Percentiles rank a stretch among this genome's conserved stretches.
Evolutionary conservation across 139 green algal species (phyloP).

Genomic region (Picochlorum sp.): DNA sequence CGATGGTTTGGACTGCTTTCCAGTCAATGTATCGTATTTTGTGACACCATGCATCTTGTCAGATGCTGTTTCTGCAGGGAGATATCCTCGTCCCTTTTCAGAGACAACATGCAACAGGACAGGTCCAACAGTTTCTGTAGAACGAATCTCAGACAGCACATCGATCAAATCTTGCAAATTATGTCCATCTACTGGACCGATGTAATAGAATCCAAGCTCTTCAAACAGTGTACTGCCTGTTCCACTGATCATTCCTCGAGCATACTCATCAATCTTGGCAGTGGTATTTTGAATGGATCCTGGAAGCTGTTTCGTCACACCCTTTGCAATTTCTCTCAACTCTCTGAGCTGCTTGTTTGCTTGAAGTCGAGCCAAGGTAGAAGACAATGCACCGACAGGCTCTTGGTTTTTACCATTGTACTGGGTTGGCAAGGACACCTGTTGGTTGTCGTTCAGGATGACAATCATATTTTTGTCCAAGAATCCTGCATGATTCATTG

Average conservation of each 20-base stretch:
- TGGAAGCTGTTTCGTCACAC: slow-evolving; percentile 94
- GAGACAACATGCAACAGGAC: slow-evolving; percentile 97
- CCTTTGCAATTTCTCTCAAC: slow-evolving; percentile 95
- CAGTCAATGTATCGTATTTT: slow-evolving; percentile 90
- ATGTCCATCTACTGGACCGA: slow-evolving; percentile 96
- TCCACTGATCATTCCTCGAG: slow-evolving; percentile 94
- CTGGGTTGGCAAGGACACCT: slow-evolving; percentile 95
- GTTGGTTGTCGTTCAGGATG: slow-evolving; percentile 99
- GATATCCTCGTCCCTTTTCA: slow-evolving; percentile 94
- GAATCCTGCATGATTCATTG: slow-evolving; percentile 99
- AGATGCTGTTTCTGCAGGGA: slow-evolving; percentile 82
- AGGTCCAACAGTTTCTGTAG: slow-evolving; percentile 83
- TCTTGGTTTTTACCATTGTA: slow-evolving; percentile 94
- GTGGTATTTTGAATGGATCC: slow-evolving; percentile 82
- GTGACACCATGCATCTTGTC: slow-evolving; percentile 97
- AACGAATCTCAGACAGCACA: slow-evolving; percentile 85
- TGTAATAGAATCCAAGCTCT: slow-evolving; percentile 99
- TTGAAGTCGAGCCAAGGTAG: slow-evolving; percentile 77
- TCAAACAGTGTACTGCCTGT: slow-evolving; percentile 93
- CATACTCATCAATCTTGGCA: slow-evolving; percentile 99
- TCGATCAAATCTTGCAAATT: slow-evolving; percentile 84
- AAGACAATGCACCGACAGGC: slow-evolving; percentile 90
- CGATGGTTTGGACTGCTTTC: slow-evolving; percentile 75
- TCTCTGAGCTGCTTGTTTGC: slow-evolving; percentile 87
- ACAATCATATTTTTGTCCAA: slow-evolving; percentile 99